Evolutionary conservation across 345 rosid genomes (phyloP), one percentile per base, ranked within the genome.

Genomic region (Passiflora organensis): DNA sequence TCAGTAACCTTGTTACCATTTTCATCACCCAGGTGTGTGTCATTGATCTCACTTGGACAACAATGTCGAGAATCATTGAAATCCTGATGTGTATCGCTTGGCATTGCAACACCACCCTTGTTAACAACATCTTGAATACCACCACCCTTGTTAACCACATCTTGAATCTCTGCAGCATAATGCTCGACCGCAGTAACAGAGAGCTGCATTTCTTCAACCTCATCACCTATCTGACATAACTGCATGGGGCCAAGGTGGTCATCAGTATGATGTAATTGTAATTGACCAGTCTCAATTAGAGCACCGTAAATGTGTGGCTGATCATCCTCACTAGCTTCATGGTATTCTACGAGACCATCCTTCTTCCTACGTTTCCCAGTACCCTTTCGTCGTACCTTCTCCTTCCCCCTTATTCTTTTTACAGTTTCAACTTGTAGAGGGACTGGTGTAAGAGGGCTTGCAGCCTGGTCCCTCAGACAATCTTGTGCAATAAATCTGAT

Each of bases 401-500:
- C 65, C 62, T 66, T 72, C 22, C 65, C 72, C 39, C 66, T 64
- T 13, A 20, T 53, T 34, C 67, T 55, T 68, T 59, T 55, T n/a
- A 59, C 60, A 34, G 18, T 53, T 46, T 64, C 73, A 32, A 46
- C 46, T 36, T 60, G 74, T n/a, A 67, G 51, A 19, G 22, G 11
- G 20, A 21, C 34, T 37, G 64, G 50, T 39, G 56, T 45, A 42
- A 43, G 60, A 1, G 53, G 64, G 54, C 51, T 63, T 57, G 32
- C 73, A 51, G 41, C 25, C 52, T 62, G 73, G 46, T 63, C 68
- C 68, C 64, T 63, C 55, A 69, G 48, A 59, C 73, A 69, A 64
- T 69, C 73, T 56, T 69, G 68, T 53, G 64, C 73, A 45, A 63
- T 63, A 58, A 62, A 69, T 49, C 73, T 63, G 55, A 69, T 69